These are phyloP conservation scores for Neocatenulostroma microsporum DNA, from an alignment of 2,329 filamentous ascomycete genomes.

Conservation along the genomic window DNA sequence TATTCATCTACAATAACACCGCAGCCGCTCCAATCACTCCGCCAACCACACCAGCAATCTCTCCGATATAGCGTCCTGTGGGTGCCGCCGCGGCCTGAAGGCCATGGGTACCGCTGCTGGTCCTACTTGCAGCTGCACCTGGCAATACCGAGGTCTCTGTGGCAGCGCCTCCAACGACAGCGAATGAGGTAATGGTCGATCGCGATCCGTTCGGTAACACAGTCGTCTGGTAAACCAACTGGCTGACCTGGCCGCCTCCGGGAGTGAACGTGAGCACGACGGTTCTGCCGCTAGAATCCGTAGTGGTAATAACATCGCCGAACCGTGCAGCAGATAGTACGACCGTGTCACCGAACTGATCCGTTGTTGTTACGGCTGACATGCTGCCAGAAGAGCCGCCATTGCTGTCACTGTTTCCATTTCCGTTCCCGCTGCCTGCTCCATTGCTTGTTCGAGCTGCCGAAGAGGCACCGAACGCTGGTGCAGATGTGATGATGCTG, in stretches of 20 bases:
- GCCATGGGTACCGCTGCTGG: slow-evolving; percentile 23
- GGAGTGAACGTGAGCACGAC: slow-evolving; percentile 43
- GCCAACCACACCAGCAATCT: slow-evolving; percentile 26
- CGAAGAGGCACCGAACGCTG: slow-evolving; percentile 31
- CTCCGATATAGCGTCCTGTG: slow-evolving; percentile 20
- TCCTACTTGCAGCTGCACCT: slow-evolving; percentile 9
- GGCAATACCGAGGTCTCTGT: slow-evolving; percentile 11
- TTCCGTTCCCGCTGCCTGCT: too few species aligned
- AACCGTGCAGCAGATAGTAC: slow-evolving; percentile 25
- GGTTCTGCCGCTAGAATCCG: slow-evolving; percentile 33
- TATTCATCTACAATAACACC: slow-evolving; percentile 21
- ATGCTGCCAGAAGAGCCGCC: slow-evolving; percentile 1
- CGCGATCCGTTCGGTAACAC: slow-evolving; percentile 28
- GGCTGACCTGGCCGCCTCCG: slow-evolving; percentile 33
- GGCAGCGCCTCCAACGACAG: slow-evolving; percentile 31
- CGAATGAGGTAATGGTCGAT: slow-evolving; percentile 39
- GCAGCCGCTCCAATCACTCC: slow-evolving; percentile 28
- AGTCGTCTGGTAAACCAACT: slow-evolving; percentile 32
- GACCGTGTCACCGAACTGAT: slow-evolving; percentile 33
- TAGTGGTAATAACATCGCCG: slow-evolving; percentile 39
- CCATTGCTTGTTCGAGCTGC: too few species aligned
- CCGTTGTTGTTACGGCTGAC: slow-evolving; percentile 28
- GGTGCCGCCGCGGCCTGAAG: slow-evolving; percentile 33
- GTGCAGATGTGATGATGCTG: slow-evolving; percentile 31
- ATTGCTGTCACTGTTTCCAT: slow-evolving; percentile 15